These are phyloP conservation scores for Paecilomyces fulvus DNA, from an alignment of 2,329 filamentous ascomycete species.

Conservation along the genomic window DNA sequence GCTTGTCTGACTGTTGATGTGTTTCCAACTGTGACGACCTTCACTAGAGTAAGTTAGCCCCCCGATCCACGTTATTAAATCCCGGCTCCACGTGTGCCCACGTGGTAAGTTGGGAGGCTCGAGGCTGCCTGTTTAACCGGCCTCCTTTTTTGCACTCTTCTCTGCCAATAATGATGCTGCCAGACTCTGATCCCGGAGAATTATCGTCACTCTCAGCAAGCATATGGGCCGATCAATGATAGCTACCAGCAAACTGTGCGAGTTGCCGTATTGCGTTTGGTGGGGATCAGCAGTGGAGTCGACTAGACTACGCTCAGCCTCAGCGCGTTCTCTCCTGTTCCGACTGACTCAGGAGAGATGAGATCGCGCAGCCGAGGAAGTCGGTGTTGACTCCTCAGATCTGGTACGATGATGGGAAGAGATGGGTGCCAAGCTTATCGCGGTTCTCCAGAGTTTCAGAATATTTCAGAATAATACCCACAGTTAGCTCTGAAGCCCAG, in stretches of 20 bases:
- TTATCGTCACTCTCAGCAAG: not conserved
- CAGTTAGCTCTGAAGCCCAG: not conserved
- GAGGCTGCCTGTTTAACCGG: not conserved
- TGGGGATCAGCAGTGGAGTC: not conserved
- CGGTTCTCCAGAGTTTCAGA: not conserved
- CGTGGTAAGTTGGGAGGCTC: conserved; percentile 15
- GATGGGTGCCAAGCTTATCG: not conserved
- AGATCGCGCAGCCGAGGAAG: not conserved
- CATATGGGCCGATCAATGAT: not conserved
- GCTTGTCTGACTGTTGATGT: conserved; percentile 8
- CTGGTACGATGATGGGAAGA: not conserved
- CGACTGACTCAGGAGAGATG: not conserved
- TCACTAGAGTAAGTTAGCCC: too few species aligned
- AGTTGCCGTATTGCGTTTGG: not conserved
- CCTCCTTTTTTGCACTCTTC: not conserved
- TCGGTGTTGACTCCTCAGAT: not conserved
- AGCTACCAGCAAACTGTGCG: not conserved
- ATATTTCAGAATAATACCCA: not conserved
- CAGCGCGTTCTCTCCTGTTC: not conserved
- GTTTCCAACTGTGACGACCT: conserved; percentile 9
- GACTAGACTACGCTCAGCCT: not conserved
- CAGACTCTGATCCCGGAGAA: not conserved
- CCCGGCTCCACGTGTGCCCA: conserved; percentile 27
- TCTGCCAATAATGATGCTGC: not conserved
- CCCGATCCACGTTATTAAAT: conserved; percentile 10